Conservation (phyloP, 371 early-diverging fungal genomes). For the Rhizopus arrhizus region DNA sequence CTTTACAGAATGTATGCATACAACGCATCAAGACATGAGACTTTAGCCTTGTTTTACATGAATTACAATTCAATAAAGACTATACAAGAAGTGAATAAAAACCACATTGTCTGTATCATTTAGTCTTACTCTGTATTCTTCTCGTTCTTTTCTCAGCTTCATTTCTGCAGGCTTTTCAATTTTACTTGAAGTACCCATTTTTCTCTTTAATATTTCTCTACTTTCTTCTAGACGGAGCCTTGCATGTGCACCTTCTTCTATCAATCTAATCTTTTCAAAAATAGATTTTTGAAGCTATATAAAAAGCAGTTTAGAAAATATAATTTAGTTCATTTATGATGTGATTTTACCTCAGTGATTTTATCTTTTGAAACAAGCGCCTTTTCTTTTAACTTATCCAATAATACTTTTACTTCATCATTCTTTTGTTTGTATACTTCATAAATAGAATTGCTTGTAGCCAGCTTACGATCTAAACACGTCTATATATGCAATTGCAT, state of each 20-base stretch:
- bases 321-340: too few relatives aligned
- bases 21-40: slow-evolving; percentile 80
- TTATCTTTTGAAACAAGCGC: slow-evolving; percentile 27
- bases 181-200: slow-evolving; percentile 37
- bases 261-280: slow-evolving; percentile 58
- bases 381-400: slow-evolving; percentile 49
- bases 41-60: slow-evolving; percentile 86
- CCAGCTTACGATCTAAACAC: slow-evolving; percentile 27
- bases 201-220: slow-evolving; percentile 56
- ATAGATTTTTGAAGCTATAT: slow-evolving; percentile 51
- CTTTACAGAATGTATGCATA: slow-evolving; percentile 97
- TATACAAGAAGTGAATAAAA: slow-evolving; percentile 27
- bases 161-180: slow-evolving; percentile 42
- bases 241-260: slow-evolving; percentile 61
- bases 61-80: slow-evolving; percentile 84
- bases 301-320: neutral
- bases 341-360: slow-evolving; percentile 18
- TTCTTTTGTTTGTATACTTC: slow-evolving; percentile 47
- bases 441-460: slow-evolving; percentile 49
- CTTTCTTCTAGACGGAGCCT: slow-evolving; percentile 61
- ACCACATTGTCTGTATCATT: neutral
- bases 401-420: slow-evolving; percentile 52
- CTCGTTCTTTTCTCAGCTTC: slow-evolving; percentile 39
- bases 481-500: slow-evolving; percentile 17
- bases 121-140: slow-evolving; percentile 46